A percentile compares a stretch with the other conserved stretches of the same genome.
Evolutionary conservation across 2,329 filamentous ascomycete genomes (phyloP).

Genomic region (Aspergillus ochraceoroseus): DNA sequence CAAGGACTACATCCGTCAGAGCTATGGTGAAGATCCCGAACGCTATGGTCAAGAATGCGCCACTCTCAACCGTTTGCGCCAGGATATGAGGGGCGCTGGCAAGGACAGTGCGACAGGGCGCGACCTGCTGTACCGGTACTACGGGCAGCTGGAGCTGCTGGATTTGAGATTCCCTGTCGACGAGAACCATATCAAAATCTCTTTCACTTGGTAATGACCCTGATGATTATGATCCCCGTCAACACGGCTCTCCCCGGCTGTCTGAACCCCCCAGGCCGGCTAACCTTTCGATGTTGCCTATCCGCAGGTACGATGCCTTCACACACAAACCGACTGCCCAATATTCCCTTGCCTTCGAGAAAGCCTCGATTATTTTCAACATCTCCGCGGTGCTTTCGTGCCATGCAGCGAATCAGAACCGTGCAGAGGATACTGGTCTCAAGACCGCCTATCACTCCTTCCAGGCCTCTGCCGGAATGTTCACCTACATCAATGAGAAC

Average conservation of each 20-base stretch:
- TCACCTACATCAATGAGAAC: constrained; percentile 99
- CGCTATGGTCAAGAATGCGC: constrained; percentile 92
- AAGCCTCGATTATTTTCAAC: constrained; percentile 99
- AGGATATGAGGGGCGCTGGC: constrained; percentile 96
- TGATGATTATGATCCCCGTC: constrained; percentile 17
- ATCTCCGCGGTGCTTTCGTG: constrained; percentile 96
- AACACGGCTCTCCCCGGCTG: too few species aligned
- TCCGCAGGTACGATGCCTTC: constrained; percentile 90
- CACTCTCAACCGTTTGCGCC: constrained; percentile 86
- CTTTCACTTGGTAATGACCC: constrained; percentile 77
- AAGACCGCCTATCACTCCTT: constrained; percentile 98
- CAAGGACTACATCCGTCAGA: constrained; percentile 87
- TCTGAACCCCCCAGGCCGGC: background rate
- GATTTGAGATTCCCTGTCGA: constrained; percentile 95
- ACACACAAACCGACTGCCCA: constrained; percentile 96
- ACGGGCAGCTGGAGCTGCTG: constrained; percentile 90
- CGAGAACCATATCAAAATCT: constrained; percentile 98
- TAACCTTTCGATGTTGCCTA: constrained; percentile 7
- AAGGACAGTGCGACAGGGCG: constrained; percentile 92
- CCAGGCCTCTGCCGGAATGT: constrained; percentile 97
- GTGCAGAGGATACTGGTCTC: constrained; percentile 83
- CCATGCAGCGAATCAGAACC: constrained; percentile 87
- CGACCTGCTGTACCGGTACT: constrained; percentile 93
- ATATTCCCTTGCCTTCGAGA: constrained; percentile 95
- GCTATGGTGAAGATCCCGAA: constrained; percentile 94